Percentiles rank a stretch among this genome's conserved stretches.
These are phyloP conservation scores for Globisporangium orthogonon DNA, from an alignment of 352 stramenopile genomes.

Conservation along the genomic window DNA sequence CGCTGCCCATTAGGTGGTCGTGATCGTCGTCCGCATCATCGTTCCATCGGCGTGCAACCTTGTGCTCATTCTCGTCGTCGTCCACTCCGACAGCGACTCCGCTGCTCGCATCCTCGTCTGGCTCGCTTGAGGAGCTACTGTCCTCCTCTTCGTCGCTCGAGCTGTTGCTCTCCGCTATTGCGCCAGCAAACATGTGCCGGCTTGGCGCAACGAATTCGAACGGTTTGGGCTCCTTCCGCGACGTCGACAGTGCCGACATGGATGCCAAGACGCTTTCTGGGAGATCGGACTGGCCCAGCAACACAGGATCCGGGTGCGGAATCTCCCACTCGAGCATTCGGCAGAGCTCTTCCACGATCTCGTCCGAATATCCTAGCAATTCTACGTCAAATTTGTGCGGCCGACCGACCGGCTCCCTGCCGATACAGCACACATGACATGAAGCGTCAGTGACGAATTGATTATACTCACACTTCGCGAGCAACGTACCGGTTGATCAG, in stretches of 20 bases:
- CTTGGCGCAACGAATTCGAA: constrained; percentile 67
- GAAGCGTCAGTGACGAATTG: not conserved
- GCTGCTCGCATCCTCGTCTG: constrained; percentile 25
- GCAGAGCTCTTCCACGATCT: constrained; percentile 80
- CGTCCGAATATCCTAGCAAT: constrained; percentile 76
- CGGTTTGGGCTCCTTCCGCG: constrained; percentile 24
- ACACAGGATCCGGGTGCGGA: constrained; percentile 54
- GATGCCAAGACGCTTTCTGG: constrained; percentile 16
- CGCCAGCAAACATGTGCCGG: constrained; percentile 70
- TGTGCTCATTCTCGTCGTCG: constrained; percentile 25
- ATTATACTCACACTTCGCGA: not conserved
- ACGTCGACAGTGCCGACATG: constrained; percentile 14
- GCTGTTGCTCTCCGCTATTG: constrained; percentile 53
- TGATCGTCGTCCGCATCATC: constrained; percentile 42
- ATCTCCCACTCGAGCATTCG: constrained; percentile 73
- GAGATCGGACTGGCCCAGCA: constrained; percentile 62
- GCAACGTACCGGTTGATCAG: constrained; percentile 64
- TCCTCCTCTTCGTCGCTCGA: constrained; percentile 51
- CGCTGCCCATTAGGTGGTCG: constrained; percentile 70
- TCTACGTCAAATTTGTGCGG: constrained; percentile 85
- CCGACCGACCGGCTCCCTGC: constrained; percentile 68
- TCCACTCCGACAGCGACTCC: constrained; percentile 24
- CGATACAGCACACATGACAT: not conserved
- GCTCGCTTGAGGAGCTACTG: constrained; percentile 44
- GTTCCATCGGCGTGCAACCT: constrained; percentile 23